Percentiles rank a stretch among this genome's conserved stretches.
Evolutionary conservation across 805 yeast species (phyloP).

Genomic region (Monosporozyma yasuniensis): DNA sequence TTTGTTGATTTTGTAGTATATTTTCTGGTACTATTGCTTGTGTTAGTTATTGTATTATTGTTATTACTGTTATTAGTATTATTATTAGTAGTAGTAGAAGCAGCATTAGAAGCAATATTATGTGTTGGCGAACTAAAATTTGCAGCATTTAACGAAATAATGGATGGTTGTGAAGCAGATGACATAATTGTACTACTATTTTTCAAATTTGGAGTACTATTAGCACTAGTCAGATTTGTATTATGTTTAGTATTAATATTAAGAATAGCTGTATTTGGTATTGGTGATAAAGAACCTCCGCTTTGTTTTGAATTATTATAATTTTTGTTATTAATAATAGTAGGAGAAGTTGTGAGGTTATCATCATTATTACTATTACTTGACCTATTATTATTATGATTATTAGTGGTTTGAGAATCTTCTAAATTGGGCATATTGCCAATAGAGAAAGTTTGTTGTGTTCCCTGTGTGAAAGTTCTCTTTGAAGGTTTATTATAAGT

Average conservation of each 20-base stretch:
- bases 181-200: neutral
- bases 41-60: neutral
- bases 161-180: neutral
- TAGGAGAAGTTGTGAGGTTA: neutral
- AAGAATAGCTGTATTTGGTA: neutral
- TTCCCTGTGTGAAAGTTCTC: slow-evolving; percentile 7
- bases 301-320: neutral
- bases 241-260: neutral
- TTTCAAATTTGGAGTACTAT: neutral
- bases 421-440: neutral
- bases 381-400: too few relatives aligned
- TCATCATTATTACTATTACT: too few relatives aligned
- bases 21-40: slow-evolving; percentile 2
- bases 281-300: neutral
- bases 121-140: neutral
- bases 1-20: slow-evolving; percentile 10
- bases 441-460: neutral
- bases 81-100: neutral
- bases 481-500: slow-evolving; percentile 70
- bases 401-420: neutral
- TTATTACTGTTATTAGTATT: neutral
- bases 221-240: neutral
- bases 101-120: neutral
- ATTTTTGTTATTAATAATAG: neutral
- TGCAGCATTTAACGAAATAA: neutral